Evolutionary conservation across 2,329 filamentous ascomycete species (phyloP), one percentile per base, ranked within the genome.

Genomic region (Akanthomyces muscarius): DNA sequence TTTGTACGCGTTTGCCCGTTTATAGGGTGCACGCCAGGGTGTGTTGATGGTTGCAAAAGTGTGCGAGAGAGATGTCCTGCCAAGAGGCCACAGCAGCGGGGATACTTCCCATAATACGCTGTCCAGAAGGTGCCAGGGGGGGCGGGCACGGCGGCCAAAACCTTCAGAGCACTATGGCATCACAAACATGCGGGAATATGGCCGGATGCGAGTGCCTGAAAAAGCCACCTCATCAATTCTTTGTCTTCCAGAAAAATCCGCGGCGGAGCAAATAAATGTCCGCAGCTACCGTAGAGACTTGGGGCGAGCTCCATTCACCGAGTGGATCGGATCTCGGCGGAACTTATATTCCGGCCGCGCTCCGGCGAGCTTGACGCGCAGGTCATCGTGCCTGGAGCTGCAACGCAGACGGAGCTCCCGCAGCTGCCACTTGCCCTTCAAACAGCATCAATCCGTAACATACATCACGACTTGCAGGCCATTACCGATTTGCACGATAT

Each of bases 371-470:
- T 64, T 54, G 63, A 64, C 63, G 63, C 63, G 63, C 63, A 64
- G 63, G 63, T 64, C 63, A 61, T 58, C 63, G 63, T 64, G 63
- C 63, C 63, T 64, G 59, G 63, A 64, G 63, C 52, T 58, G 21
- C 42, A 45, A 59, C 38, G 48, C 55, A 50, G 47, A 47, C 54
- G 48, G 48, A 63, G 55, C 55, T 59, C 55, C 62, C 33, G 55
- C 61, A 57, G 54, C 42, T 63, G 50, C 55, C 28, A 57, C 57
- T 66, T 54, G 41, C 62, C 55, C 62, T 63, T 36, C 48, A 64
- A 58, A 59, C 61, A 61, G 67, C 65, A 63, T 54, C 55, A 63
- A 63, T 59, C 55, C 54, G 47, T 42, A 42, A 47, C n/a, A 44
- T n/a, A 62, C 60, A 62, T 62, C 60, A 51, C 60, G 44, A 50